Base-by-base conservation (phyloP, 306 rosid species). In the Quercus wislizeni region DNA sequence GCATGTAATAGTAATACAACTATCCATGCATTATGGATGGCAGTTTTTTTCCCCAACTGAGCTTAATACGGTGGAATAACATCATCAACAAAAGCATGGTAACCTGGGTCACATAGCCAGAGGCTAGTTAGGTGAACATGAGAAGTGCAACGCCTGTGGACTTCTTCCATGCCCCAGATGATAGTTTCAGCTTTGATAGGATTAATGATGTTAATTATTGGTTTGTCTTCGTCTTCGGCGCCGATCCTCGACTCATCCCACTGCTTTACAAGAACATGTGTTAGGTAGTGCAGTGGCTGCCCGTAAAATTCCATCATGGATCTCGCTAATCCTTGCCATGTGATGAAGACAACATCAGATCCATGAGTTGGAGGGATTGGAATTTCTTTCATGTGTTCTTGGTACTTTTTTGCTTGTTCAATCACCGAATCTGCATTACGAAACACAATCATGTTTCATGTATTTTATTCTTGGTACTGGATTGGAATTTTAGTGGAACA, bases 211-310 rank as follows among this genome's bases (percentile, higher is more conserved):
- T 23, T 3, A 17, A 41, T 73, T 79, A 84, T 17, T 23, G 85
- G 75, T 69, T 64, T 82, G n/a, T 27, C 77, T 19, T 38, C 81
- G 15, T 84, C 81, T 17, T 58, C 62, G 18, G 70, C 56, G 6
- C 86, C 86, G 52, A 69, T 62, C 43, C 86, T 84, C 4, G 85
- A 58, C 38, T 20, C 11, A n/a, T 87, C 90, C 90, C 90, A 87
- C 61, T 79, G 73, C 75, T 80, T 80, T 8, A 79, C 77, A 23
- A 85, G 78, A 71, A 30, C 75, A 20, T 51, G 64, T 20, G 91
- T 87, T 1, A 78, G 69, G 57, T 87, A 87, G 25, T 85, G 91
- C 30, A 85, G 5, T 54, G 85, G 84, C 33, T 87, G 87, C 0
- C 80, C 74, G 15, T 78, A 80, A 74, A 76, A 11, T 9, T 18